A percentile compares a stretch with the other conserved stretches of the same genome.
These are phyloP conservation scores for Camelina laxa DNA, from an alignment of 345 rosid genomes.

Conservation along the genomic window DNA sequence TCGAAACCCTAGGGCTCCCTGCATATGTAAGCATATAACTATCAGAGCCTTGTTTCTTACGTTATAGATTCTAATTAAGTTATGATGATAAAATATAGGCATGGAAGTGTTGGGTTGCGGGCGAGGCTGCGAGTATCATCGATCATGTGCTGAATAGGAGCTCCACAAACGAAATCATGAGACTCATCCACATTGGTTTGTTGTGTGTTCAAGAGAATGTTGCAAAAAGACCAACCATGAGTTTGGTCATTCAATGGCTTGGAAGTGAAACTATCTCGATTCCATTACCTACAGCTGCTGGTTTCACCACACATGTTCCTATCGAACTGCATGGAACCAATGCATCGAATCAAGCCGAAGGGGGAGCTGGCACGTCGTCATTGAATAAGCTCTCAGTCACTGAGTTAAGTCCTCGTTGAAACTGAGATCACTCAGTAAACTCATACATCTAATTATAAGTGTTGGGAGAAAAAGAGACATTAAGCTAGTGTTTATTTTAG, in stretches of 20 bases:
- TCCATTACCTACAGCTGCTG: constrained; percentile 52
- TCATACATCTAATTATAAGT: neutral
- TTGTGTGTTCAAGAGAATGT: constrained; percentile 58
- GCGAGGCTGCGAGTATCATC: constrained; percentile 45
- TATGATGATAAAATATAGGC: constrained; percentile 43
- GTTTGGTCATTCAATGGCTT: constrained; percentile 53
- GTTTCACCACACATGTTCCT: constrained; percentile 37
- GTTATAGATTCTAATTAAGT: neutral
- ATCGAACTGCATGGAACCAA: neutral
- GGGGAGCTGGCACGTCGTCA: constrained; percentile 36
- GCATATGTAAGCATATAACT: constrained; percentile 25
- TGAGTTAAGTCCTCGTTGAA: constrained; percentile 50
- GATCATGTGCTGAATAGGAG: constrained; percentile 48
- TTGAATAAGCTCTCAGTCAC: constrained; percentile 49
- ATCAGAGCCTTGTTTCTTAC: neutral
- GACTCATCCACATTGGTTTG: constrained; percentile 57
- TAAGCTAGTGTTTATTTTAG: neutral
- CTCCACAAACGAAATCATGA: constrained; percentile 45
- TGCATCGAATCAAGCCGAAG: constrained; percentile 20
- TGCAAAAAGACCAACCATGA: constrained; percentile 55
- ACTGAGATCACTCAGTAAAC: neutral
- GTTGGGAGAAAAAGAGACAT: neutral
- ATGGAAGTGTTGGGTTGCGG: constrained; percentile 60
- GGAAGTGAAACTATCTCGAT: constrained; percentile 42
- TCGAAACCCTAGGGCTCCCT: constrained; percentile 19